phyloP scores from a whole-genome alignment of 139 green algal species.

The Chlamydomonas asymmetrica region DNA sequence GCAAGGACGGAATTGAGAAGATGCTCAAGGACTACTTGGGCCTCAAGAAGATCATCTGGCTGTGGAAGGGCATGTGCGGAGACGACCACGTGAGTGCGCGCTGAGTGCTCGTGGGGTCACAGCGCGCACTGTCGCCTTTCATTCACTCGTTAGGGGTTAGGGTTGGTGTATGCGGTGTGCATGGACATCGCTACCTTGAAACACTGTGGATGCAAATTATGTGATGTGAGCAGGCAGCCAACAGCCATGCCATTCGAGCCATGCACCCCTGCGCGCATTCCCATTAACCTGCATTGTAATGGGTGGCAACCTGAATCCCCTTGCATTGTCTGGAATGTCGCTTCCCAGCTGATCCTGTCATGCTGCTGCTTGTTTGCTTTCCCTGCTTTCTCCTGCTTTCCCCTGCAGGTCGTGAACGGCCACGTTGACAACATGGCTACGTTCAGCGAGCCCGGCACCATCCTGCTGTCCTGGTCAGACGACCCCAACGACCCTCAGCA shows the following conservation, averaged over 20 bases:
- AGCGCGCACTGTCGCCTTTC: no score
- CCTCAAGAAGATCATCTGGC: conserved; percentile 76
- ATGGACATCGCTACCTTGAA: no score
- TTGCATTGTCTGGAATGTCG: not conserved
- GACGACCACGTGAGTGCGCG: conserved; percentile 46
- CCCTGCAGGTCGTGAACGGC: conserved; percentile 50
- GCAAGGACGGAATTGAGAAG: conserved; percentile 57
- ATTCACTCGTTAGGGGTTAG: no score
- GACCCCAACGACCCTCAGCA: conserved; percentile 65
- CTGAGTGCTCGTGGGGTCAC: no score
- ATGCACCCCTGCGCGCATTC: no score
- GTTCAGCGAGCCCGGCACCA: conserved; percentile 67
- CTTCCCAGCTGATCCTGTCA: not conserved
- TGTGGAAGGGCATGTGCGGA: conserved; percentile 69
- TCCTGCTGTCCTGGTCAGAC: conserved; percentile 73
- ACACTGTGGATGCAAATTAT: no score
- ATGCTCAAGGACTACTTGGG: conserved; percentile 71
- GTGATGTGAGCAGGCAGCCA: no score
- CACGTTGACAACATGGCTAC: conserved; percentile 81
- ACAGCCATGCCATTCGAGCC: no score
- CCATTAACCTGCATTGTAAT: no score
- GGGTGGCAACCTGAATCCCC: not conserved
- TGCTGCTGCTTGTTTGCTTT: not conserved
- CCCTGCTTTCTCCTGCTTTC: not conserved
- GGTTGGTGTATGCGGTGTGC: no score